These are phyloP conservation scores for Pestalotiopsis sp. DNA, from an alignment of 2,329 filamentous ascomycete genomes.

Conservation along the genomic window DNA sequence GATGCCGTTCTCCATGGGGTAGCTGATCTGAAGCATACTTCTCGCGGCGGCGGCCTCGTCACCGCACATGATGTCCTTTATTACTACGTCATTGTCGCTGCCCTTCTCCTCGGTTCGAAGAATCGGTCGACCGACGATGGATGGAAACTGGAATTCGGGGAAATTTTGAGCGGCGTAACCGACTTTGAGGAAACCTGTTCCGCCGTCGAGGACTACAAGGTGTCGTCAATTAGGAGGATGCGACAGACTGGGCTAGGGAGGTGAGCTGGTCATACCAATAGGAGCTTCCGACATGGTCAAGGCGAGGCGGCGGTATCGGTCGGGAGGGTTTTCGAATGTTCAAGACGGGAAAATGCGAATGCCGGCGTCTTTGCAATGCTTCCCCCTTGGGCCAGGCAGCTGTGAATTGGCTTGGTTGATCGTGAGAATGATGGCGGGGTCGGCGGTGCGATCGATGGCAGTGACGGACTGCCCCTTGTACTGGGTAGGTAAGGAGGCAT, in stretches of 20 bases:
- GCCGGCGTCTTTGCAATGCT: neutral
- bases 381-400: neutral
- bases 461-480: neutral
- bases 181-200: conserved; percentile 99
- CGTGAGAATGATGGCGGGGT: neutral
- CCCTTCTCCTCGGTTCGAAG: conserved; percentile 89
- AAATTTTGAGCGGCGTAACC: conserved; percentile 99
- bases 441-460: neutral
- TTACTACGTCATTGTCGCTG: conserved; percentile 66
- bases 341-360: neutral
- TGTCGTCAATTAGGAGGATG: conserved; percentile 3
- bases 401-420: neutral
- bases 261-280: conserved; percentile 13
- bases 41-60: conserved; percentile 95
- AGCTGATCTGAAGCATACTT: conserved; percentile 97
- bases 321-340: neutral
- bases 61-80: conserved; percentile 99
- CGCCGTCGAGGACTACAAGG: conserved; percentile 89
- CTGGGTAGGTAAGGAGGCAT: neutral
- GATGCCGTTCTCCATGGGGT: conserved; percentile 99
- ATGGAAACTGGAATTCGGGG: conserved; percentile 97
- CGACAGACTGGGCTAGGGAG: conserved; percentile 19
- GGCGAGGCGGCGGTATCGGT: neutral
- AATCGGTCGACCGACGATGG: conserved; percentile 96
- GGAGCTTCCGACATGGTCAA: conserved; percentile 13